Base-by-base conservation (phyloP, 441 rosid genomes). In the Populus hybrid region DNA sequence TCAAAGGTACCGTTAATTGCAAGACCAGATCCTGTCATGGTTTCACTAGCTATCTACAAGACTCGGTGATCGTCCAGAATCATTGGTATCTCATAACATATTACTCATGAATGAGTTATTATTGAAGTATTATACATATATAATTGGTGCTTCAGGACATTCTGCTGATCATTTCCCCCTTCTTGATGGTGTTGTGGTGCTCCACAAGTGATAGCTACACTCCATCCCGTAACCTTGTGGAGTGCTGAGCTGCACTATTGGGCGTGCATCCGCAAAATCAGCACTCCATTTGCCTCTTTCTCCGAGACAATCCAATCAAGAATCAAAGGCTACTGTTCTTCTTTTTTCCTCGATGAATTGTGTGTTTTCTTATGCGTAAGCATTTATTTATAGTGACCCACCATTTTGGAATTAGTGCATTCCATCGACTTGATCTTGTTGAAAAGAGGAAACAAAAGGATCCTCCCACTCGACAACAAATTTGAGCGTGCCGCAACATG, bases 401-500 rank as follows among this genome's bases (percentile, higher is more conserved):
- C 67, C 70, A 18, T 1, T 67, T 71, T 67, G 21, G 72, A 72
- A 76, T 57, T 67, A 21, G 20, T 16, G 26, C 46, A 46, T 38
- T 12, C 46, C 46, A 38, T 72, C 12, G 42, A 68, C n/a, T 10
- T 66, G 61, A 77, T 46, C 57, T 34, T 24, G 26, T 26, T 53
- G 40, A 14, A 21, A 72, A 67, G 72, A 67, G 77, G 57, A 46
- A 46, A 16, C 57, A 46, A 46, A 14, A 46, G 20, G 6, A 46
- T 46, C 57, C 57, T 14, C 18, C 57, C 57, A 46, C 57, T 46
- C 57, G 20, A 75, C 46, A 40, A 61, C 21, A 53, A 67, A 61
- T 40, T 68, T 28, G 42, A 72, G 77, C 76, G 76, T 80, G 82
- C 80, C 71, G 1, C 73, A 35, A 77, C 75, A 69, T 66, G 70